Evolutionary conservation across 441 rosid species (phyloP), one percentile per base, ranked within the genome.

Genomic region (Pelargonium myrrhifolium): DNA sequence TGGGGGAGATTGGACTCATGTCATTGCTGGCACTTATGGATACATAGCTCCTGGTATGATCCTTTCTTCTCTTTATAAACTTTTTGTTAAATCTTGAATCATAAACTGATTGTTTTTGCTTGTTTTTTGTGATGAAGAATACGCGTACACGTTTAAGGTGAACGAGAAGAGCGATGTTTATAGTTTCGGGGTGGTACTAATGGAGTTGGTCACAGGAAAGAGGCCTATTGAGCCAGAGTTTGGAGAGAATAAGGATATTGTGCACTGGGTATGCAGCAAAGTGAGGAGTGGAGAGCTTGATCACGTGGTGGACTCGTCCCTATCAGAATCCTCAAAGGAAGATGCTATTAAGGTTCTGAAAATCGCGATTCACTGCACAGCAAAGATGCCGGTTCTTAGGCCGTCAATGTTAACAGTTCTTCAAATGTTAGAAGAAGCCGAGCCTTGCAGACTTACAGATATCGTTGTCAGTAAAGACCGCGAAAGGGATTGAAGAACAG

Each of bases 1-100:
- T 62, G 71, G 74, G 20, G 71, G 71, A 62, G 86, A 77, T n/a
- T 81, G 79, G 65, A 70, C 76, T 64, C 75, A 70, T 45, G 56
- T 73, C 21, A 76, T 86, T 51, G 72, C 80, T 62, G 91, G 91
- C 69, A 84, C 91, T 60, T 73, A 68, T 35, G 91, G 91, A 35
- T 86, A 86, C 76, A 84, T 86, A 35, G 91, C 91, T 65, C 91
- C 91, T 2, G 91, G 91, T 86, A 83, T 47, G 68, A 55, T 59
- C 62, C 67, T 42, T 2, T 21, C 35, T 9, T 6, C 40, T 28
- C 28, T 37, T 17, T 6, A 0, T 17, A 0, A 8, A 10, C 20
- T 55, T 62, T n/a, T 14, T 20, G 18, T 59, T 15, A 6, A 28
- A 28, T 28, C 31, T 28, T 0, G 31, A 28, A 0, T 0, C 31